Percentiles rank a stretch among this genome's conserved stretches.
phyloP scores from a whole-genome alignment of 1,139 yeast species.

The Saccharomyces hybrid region DNA sequence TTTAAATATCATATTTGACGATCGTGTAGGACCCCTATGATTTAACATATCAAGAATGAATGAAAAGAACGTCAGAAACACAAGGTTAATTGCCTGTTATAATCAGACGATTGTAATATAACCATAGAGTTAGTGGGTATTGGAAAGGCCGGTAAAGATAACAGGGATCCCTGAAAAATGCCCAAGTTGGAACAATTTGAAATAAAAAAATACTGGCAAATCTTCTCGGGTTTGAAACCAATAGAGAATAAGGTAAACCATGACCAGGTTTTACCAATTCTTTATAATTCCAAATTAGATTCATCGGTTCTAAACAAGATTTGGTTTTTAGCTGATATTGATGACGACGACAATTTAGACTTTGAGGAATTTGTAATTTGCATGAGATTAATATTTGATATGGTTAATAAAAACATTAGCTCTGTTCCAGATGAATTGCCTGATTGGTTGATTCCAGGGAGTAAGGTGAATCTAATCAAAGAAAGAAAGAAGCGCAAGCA shows the following conservation, averaged over 20 bases:
- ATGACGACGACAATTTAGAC: slow-evolving; percentile 82
- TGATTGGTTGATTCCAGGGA: slow-evolving; percentile 85
- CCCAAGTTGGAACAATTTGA: slow-evolving; percentile 85
- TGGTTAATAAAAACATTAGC: slow-evolving; percentile 66
- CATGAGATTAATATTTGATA: slow-evolving; percentile 88
- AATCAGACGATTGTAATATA: neutral
- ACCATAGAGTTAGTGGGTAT: neutral
- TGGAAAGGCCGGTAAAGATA: neutral
- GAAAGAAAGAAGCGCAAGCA: slow-evolving; percentile 48
- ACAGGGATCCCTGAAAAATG: slow-evolving; percentile 15
- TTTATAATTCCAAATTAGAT: slow-evolving; percentile 78
- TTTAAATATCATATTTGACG: neutral
- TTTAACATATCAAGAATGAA: neutral
- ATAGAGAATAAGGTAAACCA: slow-evolving; percentile 71
- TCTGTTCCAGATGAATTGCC: slow-evolving; percentile 70
- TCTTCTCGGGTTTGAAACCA: slow-evolving; percentile 84
- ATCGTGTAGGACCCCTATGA: neutral
- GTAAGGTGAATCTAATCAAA: slow-evolving; percentile 68
- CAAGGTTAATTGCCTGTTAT: neutral
- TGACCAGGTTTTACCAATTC: slow-evolving; percentile 76
- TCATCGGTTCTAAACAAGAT: slow-evolving; percentile 70
- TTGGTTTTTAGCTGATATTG: slow-evolving; percentile 93
- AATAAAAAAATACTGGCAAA: slow-evolving; percentile 94
- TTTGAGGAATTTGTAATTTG: slow-evolving; percentile 97
- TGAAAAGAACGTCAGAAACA: neutral